phyloP scores from a whole-genome alignment of 2,329 filamentous ascomycete species.

The Pestalotiopsis sp. region DNA sequence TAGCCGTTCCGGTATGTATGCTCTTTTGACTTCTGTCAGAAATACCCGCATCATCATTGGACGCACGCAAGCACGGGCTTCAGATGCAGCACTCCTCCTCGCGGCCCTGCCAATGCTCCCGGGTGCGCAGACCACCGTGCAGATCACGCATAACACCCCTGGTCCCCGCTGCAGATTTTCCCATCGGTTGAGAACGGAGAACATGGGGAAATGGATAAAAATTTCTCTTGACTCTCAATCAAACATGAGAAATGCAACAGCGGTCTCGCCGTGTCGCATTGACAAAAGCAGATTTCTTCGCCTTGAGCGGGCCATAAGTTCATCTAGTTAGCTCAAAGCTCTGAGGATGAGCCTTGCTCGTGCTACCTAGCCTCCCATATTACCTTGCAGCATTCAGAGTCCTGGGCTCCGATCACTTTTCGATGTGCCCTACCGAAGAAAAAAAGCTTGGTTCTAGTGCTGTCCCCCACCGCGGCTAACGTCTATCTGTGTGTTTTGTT shows the following conservation, averaged over 20 bases:
- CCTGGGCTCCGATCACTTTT: neutral
- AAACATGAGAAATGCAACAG: neutral
- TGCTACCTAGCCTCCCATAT: neutral
- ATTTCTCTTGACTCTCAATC: neutral
- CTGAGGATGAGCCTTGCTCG: neutral
- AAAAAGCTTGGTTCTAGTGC: neutral
- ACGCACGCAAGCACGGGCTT: neutral
- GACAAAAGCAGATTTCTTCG: neutral
- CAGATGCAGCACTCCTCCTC: neutral
- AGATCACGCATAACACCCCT: neutral
- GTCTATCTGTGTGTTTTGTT: neutral
- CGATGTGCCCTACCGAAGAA: neutral
- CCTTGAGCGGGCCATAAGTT: neutral
- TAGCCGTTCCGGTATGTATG: no score
- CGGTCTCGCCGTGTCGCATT: neutral
- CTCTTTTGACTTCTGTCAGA: conserved; percentile 8
- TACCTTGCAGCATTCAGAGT: neutral
- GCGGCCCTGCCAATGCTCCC: neutral
- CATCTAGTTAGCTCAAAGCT: neutral
- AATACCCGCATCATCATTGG: neutral
- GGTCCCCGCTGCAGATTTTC: neutral
- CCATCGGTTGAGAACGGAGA: neutral
- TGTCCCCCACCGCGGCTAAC: neutral
- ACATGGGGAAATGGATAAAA: neutral
- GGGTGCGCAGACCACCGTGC: neutral